Evolutionary conservation across 1,284 basidiomycete species (phyloP), one percentile per base, ranked within the genome.

Genomic region (Leccinum solheimii): DNA sequence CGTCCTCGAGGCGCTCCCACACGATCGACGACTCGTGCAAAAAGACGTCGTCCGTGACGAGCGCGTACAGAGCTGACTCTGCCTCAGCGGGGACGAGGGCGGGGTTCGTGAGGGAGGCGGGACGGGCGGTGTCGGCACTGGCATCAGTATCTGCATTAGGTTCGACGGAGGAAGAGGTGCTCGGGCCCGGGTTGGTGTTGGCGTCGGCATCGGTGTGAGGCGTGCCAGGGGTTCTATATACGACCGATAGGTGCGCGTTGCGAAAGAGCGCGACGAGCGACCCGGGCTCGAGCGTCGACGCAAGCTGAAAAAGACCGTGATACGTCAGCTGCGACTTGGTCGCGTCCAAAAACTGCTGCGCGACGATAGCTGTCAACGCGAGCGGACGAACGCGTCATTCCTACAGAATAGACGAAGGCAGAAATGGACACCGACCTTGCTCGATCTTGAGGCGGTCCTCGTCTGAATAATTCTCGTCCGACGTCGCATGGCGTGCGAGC

Each of bases 1-100:
- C 83, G 68, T 97, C 95, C 67, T 92, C 91, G 23, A 97, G 77
- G 16, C 88, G 85, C 76, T 97, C 94, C 94, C 95, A 96, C 4
- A 95, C 86, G 27, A 95, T 86, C 19, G 85, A 84, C 0, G 87
- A 80, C 70, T 95, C 93, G 66, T 86, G 76, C 14, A 90, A 76
- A 72, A 96, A 94, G 23, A 87, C 84, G 55, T 90, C 81, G 73
- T 96, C 95, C 0, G 93, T 94, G 7, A 89, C 91, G 62, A 96
- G 86, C 3, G 85, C 85, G 75, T 92, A 95, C 3, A 96, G 78
- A 3, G 69, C 74, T 0, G 66, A 8, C 10, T 66, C 64, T 43
- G 40, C 40, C 40, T 43, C 40, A 19, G 10, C n/a, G 10, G 40
- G 40, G n/a, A 43, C 40, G n/a, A 19, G 40, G n/a, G 40, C n/a